phyloP scores from a whole-genome alignment of 805 yeast species.

The Wickerhamomyces ciferrii region DNA sequence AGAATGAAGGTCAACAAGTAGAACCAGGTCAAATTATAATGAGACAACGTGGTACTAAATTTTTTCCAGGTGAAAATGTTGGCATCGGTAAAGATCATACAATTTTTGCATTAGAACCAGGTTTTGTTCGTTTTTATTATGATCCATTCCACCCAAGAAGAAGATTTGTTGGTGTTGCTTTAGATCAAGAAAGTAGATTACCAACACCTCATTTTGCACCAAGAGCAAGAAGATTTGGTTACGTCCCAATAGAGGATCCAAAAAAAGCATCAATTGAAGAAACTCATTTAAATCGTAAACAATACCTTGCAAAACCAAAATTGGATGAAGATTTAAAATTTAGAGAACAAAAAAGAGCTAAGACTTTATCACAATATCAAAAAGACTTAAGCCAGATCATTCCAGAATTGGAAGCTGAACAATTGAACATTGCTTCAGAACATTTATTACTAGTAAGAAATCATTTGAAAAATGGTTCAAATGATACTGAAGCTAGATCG shows the following conservation, averaged over 20 bases:
- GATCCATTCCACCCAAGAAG: conserved; percentile 97
- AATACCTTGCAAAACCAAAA: conserved; percentile 49
- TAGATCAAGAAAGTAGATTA: conserved; percentile 53
- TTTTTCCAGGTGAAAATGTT: conserved; percentile 91
- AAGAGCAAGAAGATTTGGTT: conserved; percentile 79
- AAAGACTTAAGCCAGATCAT: conserved; percentile 22
- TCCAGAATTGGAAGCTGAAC: conserved; percentile 25
- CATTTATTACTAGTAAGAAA: conserved; percentile 53
- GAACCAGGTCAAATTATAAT: conserved; percentile 80
- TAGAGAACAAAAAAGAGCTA: conserved; percentile 35
- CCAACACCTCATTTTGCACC: conserved; percentile 95
- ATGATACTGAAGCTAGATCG: conserved; percentile 48
- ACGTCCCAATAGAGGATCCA: conserved; percentile 44
- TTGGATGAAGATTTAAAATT: conserved; percentile 33
- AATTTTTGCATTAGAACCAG: conserved; percentile 85
- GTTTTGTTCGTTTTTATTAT: conserved; percentile 82
- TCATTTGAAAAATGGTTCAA: conserved; percentile 54
- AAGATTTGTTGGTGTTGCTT: conserved; percentile 83
- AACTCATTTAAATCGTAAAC: conserved; percentile 61
- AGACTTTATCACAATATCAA: conserved; percentile 24
- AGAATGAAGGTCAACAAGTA: conserved; percentile 68
- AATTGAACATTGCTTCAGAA: conserved; percentile 33
- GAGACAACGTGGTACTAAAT: conserved; percentile 93
- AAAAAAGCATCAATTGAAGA: conserved; percentile 53
- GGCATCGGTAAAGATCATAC: conserved; percentile 94